phyloP scores from a whole-genome alignment of 495 filamentous ascomycete species.

The Xylaria intraflava region DNA sequence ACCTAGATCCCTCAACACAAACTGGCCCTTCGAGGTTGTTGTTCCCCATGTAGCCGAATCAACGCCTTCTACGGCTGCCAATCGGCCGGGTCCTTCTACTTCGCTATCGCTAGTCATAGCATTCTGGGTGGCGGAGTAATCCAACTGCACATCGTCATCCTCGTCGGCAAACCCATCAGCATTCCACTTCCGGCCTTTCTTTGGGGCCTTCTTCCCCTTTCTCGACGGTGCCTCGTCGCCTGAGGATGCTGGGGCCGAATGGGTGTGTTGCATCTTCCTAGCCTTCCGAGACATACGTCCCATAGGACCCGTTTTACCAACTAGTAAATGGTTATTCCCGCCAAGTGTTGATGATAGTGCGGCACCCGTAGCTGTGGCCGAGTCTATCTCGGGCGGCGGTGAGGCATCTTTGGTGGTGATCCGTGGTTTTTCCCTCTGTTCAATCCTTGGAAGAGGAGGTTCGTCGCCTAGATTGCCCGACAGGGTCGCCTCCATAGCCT shows the following conservation, averaged over 20 bases:
- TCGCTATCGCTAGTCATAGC: constrained; percentile 47
- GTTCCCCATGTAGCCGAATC: constrained; percentile 75
- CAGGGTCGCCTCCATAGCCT: constrained; percentile 29
- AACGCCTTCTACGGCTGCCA: constrained; percentile 59
- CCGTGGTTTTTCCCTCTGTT: constrained; percentile 20
- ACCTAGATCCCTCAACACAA: constrained; percentile 86
- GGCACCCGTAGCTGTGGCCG: constrained; percentile 62
- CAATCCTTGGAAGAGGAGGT: constrained; percentile 38
- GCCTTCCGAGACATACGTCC: constrained; percentile 74
- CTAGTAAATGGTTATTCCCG: constrained; percentile 55
- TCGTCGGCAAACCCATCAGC: constrained; percentile 83
- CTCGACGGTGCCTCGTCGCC: constrained; percentile 65
- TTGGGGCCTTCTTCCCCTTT: constrained; percentile 56
- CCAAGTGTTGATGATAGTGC: constrained; percentile 76
- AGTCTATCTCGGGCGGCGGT: constrained; percentile 54
- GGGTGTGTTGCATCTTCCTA: constrained; percentile 60
- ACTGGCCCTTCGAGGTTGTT: constrained; percentile 79
- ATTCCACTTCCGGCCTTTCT: constrained; percentile 87
- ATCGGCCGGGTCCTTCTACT: constrained; percentile 36
- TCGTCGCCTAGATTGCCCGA: constrained; percentile 33
- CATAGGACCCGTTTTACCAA: constrained; percentile 62
- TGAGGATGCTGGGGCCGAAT: constrained; percentile 66
- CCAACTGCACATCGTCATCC: constrained; percentile 69
- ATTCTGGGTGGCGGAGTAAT: constrained; percentile 67
- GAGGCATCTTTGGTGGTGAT: constrained; percentile 32